Base-by-base conservation (phyloP, 108 stramenopile species). In the Skeletonema potamos region DNA sequence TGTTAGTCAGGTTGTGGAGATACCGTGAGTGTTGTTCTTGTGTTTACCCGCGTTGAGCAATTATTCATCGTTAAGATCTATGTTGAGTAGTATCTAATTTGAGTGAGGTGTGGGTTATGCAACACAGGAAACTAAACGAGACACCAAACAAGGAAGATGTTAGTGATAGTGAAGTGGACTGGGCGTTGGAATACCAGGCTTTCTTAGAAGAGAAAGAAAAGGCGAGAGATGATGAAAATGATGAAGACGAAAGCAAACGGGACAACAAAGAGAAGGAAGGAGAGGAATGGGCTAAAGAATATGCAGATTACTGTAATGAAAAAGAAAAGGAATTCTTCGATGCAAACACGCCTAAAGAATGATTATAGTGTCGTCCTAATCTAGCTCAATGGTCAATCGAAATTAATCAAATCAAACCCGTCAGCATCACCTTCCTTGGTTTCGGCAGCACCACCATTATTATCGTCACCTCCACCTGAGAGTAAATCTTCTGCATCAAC, bases 121-220 rank as follows among this genome's bases (percentile, higher is more conserved):
- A 68, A 24, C 58, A 58, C 56, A 57, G 54, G 11, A 60, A 33
- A 6, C 20, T 1, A 30, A 72, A 54, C 13, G 29, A 46, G 43
- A 41, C 51, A 11, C 41, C 28, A 6, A 48, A 22, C 12, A 18
- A 24, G 11, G 54, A 71, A 41, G 17, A 27, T 5, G 54, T 41
- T 18, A n/a, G 27, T 24, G 29, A 66, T 20, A 56, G 70, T 12
- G 81, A 72, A 54, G 62, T 73, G 20, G 66, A 83, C 20, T 88
- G 87, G 87, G 85, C 82, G 55, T 34, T 39, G 43, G 85, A 88
- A 68, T 88, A 88, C 58, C 77, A 82, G 51, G 82, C 73, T 17
- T 81, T 86, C 61, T 83, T 82, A 44, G 72, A 59, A 1, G 84
- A 80, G 63, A 82, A 76, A 11, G 84, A 83, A 54, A 62, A 69